A percentile compares a stretch with the other conserved stretches of the same genome.
Conservation (phyloP, 768 basidiomycete species). For the Gelatoporia subvermispora region DNA sequence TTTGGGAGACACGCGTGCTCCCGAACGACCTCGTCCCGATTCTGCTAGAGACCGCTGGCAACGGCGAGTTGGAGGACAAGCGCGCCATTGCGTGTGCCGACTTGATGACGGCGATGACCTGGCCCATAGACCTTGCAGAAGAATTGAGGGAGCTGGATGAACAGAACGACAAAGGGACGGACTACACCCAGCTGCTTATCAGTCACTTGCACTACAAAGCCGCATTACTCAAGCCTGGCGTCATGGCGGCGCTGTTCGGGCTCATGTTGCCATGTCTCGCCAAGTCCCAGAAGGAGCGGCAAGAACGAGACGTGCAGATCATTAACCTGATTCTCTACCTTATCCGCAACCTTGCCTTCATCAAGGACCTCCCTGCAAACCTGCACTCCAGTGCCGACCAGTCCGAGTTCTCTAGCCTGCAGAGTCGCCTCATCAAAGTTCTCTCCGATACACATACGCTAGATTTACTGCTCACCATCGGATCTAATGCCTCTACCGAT, state of each 20-base stretch:
- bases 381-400: constrained; percentile 71
- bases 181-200: constrained; percentile 79
- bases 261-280: constrained; percentile 77
- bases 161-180: constrained; percentile 71
- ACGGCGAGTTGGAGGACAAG: constrained; percentile 74
- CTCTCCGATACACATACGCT: constrained; percentile 70
- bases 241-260: constrained; percentile 66
- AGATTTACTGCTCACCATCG: constrained; percentile 79
- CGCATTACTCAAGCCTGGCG: constrained; percentile 61
- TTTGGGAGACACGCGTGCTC: constrained; percentile 83
- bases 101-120: constrained; percentile 94
- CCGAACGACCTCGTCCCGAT: constrained; percentile 87
- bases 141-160: constrained; percentile 92
- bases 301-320: constrained; percentile 78
- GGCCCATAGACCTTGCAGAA: constrained; percentile 95
- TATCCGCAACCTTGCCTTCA: constrained; percentile 90
- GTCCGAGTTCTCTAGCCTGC: constrained; percentile 72
- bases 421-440: constrained; percentile 68
- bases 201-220: constrained; percentile 91
- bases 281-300: constrained; percentile 62
- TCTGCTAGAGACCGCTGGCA: constrained; percentile 73
- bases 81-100: constrained; percentile 82
- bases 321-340: constrained; percentile 86
- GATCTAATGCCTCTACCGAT: constrained; percentile 71
- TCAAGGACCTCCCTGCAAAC: constrained; percentile 78